Evolutionary conservation across 2,329 filamentous ascomycete genomes (phyloP).

Genomic region (Diplodia scrobiculata): DNA sequence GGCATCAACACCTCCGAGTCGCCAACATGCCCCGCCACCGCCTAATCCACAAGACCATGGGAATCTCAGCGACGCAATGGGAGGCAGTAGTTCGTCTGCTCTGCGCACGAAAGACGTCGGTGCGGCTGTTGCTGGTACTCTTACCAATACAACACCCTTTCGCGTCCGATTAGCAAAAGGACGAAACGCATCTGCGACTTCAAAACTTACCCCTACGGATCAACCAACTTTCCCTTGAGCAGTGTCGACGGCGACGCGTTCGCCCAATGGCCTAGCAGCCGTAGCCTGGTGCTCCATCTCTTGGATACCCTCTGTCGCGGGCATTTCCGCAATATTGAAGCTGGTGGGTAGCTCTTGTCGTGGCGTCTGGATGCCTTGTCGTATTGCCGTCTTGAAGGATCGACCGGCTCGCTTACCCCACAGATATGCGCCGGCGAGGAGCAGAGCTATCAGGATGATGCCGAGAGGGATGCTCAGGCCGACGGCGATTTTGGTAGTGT

Average conservation of each 20-base stretch:
- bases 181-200: no score
- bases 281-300: neutral
- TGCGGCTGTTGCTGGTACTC: no score
- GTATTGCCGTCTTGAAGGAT: neutral
- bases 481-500: neutral
- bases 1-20: no score
- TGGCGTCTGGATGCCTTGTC: neutral
- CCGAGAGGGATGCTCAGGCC: neutral
- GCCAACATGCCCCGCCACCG: no score
- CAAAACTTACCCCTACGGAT: no score
- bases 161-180: no score
- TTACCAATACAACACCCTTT: no score
- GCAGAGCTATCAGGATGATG: neutral
- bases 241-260: neutral
- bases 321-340: neutral
- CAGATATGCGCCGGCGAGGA: neutral
- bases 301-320: neutral
- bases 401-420: neutral
- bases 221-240: neutral
- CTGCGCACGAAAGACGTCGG: no score
- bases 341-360: neutral
- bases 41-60: no score
- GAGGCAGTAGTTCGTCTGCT: no score
- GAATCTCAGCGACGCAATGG: no score
- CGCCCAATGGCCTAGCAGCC: no score